Conservation (phyloP, 1,139 yeast genomes). For the Lodderomyces oxycetoniae region DNA sequence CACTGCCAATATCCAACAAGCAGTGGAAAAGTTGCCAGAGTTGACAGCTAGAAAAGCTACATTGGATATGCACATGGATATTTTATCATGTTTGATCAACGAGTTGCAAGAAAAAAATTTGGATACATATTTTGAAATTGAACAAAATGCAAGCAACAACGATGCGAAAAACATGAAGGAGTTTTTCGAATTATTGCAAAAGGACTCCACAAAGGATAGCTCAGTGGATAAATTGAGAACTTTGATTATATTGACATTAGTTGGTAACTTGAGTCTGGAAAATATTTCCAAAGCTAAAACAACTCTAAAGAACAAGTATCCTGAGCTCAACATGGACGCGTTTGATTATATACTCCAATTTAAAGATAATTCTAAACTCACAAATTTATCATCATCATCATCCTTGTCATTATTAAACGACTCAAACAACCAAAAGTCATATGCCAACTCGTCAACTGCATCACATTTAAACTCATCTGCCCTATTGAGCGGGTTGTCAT, state of each 20-base stretch:
- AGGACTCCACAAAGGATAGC: constrained; percentile 50
- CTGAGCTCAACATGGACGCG: constrained; percentile 60
- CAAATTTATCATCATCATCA: too few species aligned
- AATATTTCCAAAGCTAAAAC: constrained; percentile 65
- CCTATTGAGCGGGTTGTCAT: constrained; percentile 71
- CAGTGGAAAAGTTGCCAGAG: constrained; percentile 89
- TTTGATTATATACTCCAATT: constrained; percentile 71
- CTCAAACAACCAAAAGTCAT: constrained; percentile 13
- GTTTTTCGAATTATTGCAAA: constrained; percentile 52
- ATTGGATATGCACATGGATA: constrained; percentile 96
- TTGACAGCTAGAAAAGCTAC: constrained; percentile 82
- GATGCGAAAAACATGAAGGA: constrained; percentile 58
- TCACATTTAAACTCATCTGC: constrained; percentile 45
- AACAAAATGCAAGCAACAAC: constrained; percentile 54
- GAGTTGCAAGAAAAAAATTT: constrained; percentile 80
- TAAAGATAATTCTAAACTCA: constrained; percentile 72
- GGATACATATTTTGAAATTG: constrained; percentile 90
- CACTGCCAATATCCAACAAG: constrained; percentile 77
- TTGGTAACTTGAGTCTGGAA: constrained; percentile 57
- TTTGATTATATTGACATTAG: constrained; percentile 61
- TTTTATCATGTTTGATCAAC: constrained; percentile 76
- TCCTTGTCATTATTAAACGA: constrained; percentile 17
- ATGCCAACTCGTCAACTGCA: constrained; percentile 10
- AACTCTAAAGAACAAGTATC: constrained; percentile 49
- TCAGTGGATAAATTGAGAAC: constrained; percentile 81